A percentile compares a stretch with the other conserved stretches of the same genome.
Evolutionary conservation across 1,139 yeast species (phyloP).

Genomic region (Fermentozyma sake): DNA sequence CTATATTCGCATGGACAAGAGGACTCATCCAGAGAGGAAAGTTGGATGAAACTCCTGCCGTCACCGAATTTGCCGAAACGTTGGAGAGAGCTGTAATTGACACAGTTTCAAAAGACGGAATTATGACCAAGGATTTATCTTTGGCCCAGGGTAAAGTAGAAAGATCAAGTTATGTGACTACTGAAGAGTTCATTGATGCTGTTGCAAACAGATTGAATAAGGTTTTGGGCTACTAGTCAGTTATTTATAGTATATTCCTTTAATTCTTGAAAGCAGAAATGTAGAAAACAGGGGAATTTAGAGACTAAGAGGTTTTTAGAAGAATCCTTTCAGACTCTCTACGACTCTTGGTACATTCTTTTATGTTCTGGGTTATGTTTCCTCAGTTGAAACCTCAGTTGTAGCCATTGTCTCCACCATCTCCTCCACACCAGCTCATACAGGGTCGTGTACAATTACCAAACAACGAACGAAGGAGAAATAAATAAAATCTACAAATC

Average conservation of each 20-base stretch:
- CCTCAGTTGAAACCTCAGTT: no score
- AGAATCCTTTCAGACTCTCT: no score
- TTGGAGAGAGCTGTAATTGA: constrained; percentile 68
- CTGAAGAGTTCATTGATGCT: constrained; percentile 71
- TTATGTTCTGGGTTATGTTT: no score
- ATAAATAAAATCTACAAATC: no score
- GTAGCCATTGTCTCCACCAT: neutral
- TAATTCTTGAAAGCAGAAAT: no score
- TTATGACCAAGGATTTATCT: constrained; percentile 83
- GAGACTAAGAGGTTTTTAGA: no score
- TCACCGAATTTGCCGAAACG: constrained; percentile 59
- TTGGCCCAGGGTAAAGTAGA: constrained; percentile 65
- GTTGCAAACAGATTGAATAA: constrained; percentile 51
- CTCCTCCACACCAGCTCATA: neutral
- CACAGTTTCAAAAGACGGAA: constrained; percentile 67
- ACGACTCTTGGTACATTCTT: no score
- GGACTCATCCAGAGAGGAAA: constrained; percentile 80
- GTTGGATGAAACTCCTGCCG: constrained; percentile 67
- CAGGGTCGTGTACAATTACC: neutral
- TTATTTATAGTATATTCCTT: no score
- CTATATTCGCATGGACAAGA: constrained; percentile 84
- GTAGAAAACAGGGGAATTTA: no score
- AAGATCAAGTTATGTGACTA: constrained; percentile 65
- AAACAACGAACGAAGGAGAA: constrained; percentile 1
- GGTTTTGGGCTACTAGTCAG: constrained; percentile 17